phyloP scores from a whole-genome alignment of 2,329 filamentous ascomycete genomes.

The Apiospora arundinis region DNA sequence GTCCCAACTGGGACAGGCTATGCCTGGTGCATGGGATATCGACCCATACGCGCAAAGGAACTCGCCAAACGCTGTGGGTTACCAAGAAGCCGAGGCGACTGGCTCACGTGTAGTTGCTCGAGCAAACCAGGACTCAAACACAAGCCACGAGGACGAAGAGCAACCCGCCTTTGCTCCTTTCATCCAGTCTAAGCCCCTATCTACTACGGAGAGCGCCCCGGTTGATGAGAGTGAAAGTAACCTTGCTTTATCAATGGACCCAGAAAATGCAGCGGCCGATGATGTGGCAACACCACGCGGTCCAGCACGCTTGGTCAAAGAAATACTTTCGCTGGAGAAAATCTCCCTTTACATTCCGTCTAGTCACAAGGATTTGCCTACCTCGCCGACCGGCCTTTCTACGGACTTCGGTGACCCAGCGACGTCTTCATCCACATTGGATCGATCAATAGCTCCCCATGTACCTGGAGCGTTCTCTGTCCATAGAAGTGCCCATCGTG shows the following conservation, averaged over 20 bases:
- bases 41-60: constrained; percentile 33
- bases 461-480: constrained; percentile 69
- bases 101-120: neutral
- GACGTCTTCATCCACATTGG: constrained; percentile 23
- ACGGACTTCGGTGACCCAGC: constrained; percentile 20
- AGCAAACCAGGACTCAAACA: neutral
- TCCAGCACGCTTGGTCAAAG: constrained; percentile 61
- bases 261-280: constrained; percentile 37
- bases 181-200: neutral
- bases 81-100: neutral
- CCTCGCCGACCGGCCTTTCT: constrained; percentile 35
- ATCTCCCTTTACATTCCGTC: constrained; percentile 63
- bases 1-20: constrained; percentile 41
- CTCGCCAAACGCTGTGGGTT: neutral
- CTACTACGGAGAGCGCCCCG: neutral
- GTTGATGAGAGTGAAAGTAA: neutral
- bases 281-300: constrained; percentile 58
- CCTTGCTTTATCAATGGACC: neutral
- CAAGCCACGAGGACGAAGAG: constrained; percentile 5
- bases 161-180: constrained; percentile 3
- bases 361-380: constrained; percentile 51
- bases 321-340: constrained; percentile 55
- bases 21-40: constrained; percentile 61
- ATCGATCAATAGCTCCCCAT: constrained; percentile 51
- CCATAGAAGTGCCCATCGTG: constrained; percentile 37